A percentile compares a stretch with the other conserved stretches of the same genome.
phyloP scores from a whole-genome alignment of 1,139 yeast genomes.

The Diutina catenulata region DNA sequence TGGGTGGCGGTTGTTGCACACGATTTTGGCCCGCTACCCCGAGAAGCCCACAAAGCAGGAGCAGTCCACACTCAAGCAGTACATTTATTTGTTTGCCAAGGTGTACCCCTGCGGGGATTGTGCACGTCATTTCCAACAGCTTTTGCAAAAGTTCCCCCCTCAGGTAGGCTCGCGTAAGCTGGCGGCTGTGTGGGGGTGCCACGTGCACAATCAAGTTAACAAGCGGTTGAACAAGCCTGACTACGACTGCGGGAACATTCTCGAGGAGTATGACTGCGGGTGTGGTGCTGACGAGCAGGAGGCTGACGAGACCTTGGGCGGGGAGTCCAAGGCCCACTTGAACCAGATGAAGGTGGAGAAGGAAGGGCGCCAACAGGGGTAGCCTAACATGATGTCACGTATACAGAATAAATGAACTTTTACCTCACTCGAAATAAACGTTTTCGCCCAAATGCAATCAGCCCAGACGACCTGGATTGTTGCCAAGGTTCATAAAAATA shows the following conservation, averaged over 20 bases:
- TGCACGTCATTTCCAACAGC: constrained; percentile 75
- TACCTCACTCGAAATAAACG: too few relatives aligned
- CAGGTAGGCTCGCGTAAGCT: constrained; percentile 66
- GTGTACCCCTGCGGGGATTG: constrained; percentile 93
- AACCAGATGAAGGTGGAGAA: constrained; percentile 30
- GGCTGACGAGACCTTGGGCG: constrained; percentile 24
- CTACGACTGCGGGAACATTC: constrained; percentile 74
- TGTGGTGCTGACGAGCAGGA: constrained; percentile 67
- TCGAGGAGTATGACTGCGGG: constrained; percentile 93
- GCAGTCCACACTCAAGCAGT: constrained; percentile 44
- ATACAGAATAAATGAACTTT: too few relatives aligned
- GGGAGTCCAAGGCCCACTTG: constrained; percentile 28
- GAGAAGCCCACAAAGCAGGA: constrained; percentile 61
- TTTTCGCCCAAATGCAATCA: too few relatives aligned
- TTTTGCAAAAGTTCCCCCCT: constrained; percentile 68
- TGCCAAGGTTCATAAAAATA: too few relatives aligned
- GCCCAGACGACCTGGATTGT: too few relatives aligned
- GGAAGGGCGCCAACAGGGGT: constrained; percentile 13
- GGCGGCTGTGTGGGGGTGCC: constrained; percentile 96
- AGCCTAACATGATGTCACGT: too few relatives aligned
- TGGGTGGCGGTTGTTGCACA: constrained; percentile 81
- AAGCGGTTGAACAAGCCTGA: constrained; percentile 52
- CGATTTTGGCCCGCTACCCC: constrained; percentile 85
- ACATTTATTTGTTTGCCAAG: constrained; percentile 52
- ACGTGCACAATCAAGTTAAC: constrained; percentile 69